These are phyloP conservation scores for Claviceps capensis DNA, from an alignment of 2,329 filamentous ascomycete genomes.

Conservation along the genomic window DNA sequence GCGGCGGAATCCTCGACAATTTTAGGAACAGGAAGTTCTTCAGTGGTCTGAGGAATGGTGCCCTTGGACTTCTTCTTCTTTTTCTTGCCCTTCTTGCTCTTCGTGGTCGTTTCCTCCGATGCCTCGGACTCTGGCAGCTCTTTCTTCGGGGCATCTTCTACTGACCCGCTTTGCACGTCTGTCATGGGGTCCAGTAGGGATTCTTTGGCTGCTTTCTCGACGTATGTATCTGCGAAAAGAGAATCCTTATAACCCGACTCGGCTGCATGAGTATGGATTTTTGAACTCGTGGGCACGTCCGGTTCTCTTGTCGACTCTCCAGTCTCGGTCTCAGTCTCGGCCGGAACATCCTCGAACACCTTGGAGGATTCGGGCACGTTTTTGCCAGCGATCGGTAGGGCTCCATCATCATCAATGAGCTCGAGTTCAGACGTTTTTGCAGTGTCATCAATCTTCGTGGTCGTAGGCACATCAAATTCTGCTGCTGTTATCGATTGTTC, in stretches of 20 bases:
- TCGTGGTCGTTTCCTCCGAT: slow-evolving; percentile 5
- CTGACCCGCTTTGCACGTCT: background rate
- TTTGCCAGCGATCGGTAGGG: slow-evolving; percentile 1
- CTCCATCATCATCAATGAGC: no score
- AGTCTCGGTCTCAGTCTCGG: background rate
- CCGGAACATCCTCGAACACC: background rate
- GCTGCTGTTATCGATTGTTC: background rate
- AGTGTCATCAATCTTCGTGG: no score
- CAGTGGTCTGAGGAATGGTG: background rate
- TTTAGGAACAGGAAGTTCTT: background rate
- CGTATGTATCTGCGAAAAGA: background rate
- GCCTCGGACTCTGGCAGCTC: background rate
- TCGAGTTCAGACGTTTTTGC: no score
- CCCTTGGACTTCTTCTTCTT: slow-evolving; percentile 8
- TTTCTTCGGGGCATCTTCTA: background rate
- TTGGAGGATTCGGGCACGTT: background rate
- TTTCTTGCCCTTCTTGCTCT: slow-evolving; percentile 10
- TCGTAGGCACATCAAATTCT: background rate
- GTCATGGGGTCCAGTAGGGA: background rate
- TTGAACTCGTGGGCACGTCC: background rate
- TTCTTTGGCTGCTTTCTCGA: background rate
- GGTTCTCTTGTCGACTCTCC: background rate
- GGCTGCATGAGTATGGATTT: background rate
- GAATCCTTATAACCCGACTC: background rate
- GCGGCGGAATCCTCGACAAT: background rate